Base-by-base conservation (phyloP, 768 basidiomycete species). In the Clavaria fumosa region DNA sequence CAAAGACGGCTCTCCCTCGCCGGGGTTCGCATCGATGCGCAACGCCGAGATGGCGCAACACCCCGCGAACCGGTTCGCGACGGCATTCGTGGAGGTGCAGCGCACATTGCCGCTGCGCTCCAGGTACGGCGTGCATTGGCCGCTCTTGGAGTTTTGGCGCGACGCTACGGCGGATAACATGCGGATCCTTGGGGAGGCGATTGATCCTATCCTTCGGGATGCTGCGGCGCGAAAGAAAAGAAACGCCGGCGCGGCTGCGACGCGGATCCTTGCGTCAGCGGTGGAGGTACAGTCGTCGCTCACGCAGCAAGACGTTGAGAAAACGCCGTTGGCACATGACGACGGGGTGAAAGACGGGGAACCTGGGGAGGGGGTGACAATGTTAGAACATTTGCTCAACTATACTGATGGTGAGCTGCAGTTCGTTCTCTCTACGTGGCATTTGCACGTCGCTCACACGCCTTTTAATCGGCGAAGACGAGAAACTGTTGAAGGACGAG, bases 341-440 rank as follows among this genome's bases (percentile, higher is more conserved):
- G 45, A 43, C 37, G 49, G 51, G 34, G 50, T 56, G 41, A 30
- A 47, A 42, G 18, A 46, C 7, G 19, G 12, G 24, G 38, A 50
- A 35, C 48, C 50, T 12, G 46, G 56, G 36, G 67, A 69, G 34
- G 59, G 56, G 2, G 60, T 59, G 42, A 66, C 62, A 2, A 48
- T 72, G 15, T 53, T 72, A 35, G 64, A 65, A 24, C 64, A 72
- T 49, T 45, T 75, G 23, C 62, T 69, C 17, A 62, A 64, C 30
- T 62, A 60, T 40, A 74, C 72, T 0, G 59, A 69, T 45, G 69
- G 70, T 72, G 23, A 19, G 50, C 40, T n/a, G n/a, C n/a, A n/a
- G n/a, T n/a, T n/a, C n/a, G n/a, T n/a, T n/a, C n/a, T n/a, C n/a
- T n/a, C n/a, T n/a, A n/a, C n/a, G n/a, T n/a, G n/a, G n/a, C n/a